Evolutionary conservation across 140 eudicot genomes (phyloP).

Genomic region (Stevia rebaudiana): DNA sequence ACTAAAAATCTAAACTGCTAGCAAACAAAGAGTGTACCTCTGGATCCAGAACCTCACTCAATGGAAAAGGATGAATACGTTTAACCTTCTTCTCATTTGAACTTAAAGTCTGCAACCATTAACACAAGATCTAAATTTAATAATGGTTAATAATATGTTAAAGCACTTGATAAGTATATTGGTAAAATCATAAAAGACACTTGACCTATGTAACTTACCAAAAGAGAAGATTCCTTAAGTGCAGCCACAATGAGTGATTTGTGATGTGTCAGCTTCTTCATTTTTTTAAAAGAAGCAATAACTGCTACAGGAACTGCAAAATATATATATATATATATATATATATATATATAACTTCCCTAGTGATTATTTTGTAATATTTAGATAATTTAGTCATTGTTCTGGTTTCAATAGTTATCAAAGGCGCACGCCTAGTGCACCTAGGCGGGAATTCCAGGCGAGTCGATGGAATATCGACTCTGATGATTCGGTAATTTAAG

Average conservation of each 20-base stretch:
- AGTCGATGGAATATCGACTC: too few relatives aligned
- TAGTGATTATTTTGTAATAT: background rate
- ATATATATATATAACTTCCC: background rate
- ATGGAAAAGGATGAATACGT: conserved; percentile 75
- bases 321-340: too few relatives aligned
- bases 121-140: conserved; percentile 12
- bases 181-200: background rate
- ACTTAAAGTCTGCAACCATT: conserved; percentile 61
- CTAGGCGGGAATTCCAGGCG: too few relatives aligned
- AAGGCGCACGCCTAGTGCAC: too few relatives aligned
- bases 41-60: conserved; percentile 54
- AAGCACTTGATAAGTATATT: background rate
- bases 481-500: too few relatives aligned
- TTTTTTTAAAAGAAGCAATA: conserved; percentile 65
- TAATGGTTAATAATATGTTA: background rate
- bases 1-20: background rate
- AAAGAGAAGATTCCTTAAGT: conserved; percentile 67
- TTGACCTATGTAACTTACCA: conserved; percentile 41
- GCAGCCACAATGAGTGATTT: conserved; percentile 64
- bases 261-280: conserved; percentile 76
- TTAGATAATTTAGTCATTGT: background rate
- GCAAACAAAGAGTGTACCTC: conserved; percentile 46
- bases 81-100: conserved; percentile 70
- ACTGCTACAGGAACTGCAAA: conserved; percentile 83
- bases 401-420: too few relatives aligned